These are phyloP conservation scores for Euphorbia corollata DNA, from an alignment of 441 rosid species.

Conservation along the genomic window DNA sequence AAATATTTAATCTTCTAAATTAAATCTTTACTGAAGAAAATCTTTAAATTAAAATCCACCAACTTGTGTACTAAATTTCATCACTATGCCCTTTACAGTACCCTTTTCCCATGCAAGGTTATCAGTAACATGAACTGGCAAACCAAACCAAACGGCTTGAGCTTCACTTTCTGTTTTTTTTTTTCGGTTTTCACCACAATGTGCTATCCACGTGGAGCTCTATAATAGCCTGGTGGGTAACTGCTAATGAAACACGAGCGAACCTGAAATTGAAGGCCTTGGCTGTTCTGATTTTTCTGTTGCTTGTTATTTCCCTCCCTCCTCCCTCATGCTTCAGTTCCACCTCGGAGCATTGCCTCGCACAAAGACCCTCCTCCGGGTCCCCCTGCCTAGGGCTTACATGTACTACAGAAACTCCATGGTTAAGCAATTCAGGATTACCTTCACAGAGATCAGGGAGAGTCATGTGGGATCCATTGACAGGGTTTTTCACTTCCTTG, in stretches of 20 bases:
- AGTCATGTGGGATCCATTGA: conserved; percentile 71
- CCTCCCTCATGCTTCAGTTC: not conserved
- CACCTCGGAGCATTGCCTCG: not conserved
- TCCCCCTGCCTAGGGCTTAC: conserved; percentile 35
- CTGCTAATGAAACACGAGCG: not conserved
- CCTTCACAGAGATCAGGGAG: conserved; percentile 73
- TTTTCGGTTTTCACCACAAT: too few relatives aligned
- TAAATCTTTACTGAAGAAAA: too few relatives aligned
- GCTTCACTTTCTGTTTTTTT: too few relatives aligned
- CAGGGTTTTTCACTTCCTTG: conserved; percentile 82
- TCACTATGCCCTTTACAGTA: too few relatives aligned
- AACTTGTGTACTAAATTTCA: too few relatives aligned
- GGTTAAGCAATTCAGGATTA: conserved; percentile 53
- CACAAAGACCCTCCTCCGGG: not conserved
- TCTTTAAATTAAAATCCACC: too few relatives aligned
- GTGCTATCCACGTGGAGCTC: too few relatives aligned
- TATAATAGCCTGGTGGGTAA: not conserved
- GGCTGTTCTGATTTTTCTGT: not conserved
- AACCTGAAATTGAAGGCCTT: too few relatives aligned
- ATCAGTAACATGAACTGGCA: too few relatives aligned
- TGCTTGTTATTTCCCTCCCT: not conserved
- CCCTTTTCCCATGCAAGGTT: too few relatives aligned
- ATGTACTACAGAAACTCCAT: conserved; percentile 67
- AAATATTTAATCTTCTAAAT: too few relatives aligned
- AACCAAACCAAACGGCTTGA: too few relatives aligned